These are phyloP conservation scores for Fusarium camptoceras DNA, from an alignment of 2,329 filamentous ascomycete genomes.

Conservation along the genomic window DNA sequence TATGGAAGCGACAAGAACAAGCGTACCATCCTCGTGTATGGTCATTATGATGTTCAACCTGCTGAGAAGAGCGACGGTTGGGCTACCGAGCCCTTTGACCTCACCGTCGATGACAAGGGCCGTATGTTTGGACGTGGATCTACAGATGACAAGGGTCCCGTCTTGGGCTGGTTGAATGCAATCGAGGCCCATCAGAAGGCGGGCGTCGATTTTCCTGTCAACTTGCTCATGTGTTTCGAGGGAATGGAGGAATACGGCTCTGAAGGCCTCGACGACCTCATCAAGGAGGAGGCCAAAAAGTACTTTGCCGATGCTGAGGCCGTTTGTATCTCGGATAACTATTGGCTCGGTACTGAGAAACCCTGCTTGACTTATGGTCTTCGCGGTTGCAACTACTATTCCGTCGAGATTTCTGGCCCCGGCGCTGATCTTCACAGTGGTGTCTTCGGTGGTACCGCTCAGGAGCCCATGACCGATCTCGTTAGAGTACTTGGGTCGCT, in stretches of 20 bases:
- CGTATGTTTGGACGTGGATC: slow-evolving; percentile 96
- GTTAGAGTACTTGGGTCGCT: slow-evolving; percentile 83
- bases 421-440: slow-evolving; percentile 95
- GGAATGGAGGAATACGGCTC: slow-evolving; percentile 99
- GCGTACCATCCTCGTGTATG: slow-evolving; percentile 95
- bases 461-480: slow-evolving; percentile 98
- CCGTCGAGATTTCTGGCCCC: slow-evolving; percentile 88
- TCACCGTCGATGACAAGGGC: slow-evolving; percentile 88
- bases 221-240: slow-evolving; percentile 99
- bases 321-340: slow-evolving; percentile 99
- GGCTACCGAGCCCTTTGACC: slow-evolving; percentile 92
- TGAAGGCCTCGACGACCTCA: slow-evolving; percentile 94
- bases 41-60: slow-evolving; percentile 98
- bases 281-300: slow-evolving; percentile 88
- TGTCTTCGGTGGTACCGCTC: slow-evolving; percentile 94
- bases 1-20: slow-evolving; percentile 94
- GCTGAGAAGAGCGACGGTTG: slow-evolving; percentile 94
- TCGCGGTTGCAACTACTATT: slow-evolving; percentile 98
- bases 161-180: slow-evolving; percentile 96
- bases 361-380: slow-evolving; percentile 97
- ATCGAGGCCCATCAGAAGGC: slow-evolving; percentile 98
- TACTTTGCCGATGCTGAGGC: slow-evolving; percentile 97
- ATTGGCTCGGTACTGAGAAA: slow-evolving; percentile 99
- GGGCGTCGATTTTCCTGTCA: slow-evolving; percentile 93
- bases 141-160: slow-evolving; percentile 98